phyloP scores from a whole-genome alignment of 2,329 filamentous ascomycete species.

The Akanthomyces muscarius region DNA sequence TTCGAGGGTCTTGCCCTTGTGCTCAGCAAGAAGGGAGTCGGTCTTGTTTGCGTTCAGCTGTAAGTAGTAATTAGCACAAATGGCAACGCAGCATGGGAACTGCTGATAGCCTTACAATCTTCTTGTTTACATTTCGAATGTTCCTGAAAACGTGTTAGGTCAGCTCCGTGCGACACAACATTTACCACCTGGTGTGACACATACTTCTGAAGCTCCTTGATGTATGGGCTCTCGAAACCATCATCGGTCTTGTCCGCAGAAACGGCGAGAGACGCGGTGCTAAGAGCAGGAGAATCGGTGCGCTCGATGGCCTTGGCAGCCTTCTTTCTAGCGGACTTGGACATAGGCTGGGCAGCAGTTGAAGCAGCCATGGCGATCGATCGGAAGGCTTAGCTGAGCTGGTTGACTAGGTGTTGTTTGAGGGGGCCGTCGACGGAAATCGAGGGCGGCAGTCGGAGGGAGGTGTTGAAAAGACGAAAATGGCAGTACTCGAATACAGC shows the following conservation, averaged over 20 bases:
- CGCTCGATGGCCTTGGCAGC: slow-evolving; percentile 47
- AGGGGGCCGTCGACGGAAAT: slow-evolving; percentile 4
- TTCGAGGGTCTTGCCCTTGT: slow-evolving; percentile 67
- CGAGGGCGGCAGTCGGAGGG: neutral
- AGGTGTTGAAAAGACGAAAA: neutral
- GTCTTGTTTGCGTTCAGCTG: slow-evolving; percentile 70
- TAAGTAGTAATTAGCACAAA: neutral
- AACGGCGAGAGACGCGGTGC: slow-evolving; percentile 41
- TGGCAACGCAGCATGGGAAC: neutral
- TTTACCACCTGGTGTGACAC: slow-evolving; percentile 26
- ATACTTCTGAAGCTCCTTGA: slow-evolving; percentile 89
- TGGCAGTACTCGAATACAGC: neutral
- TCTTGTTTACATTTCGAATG: slow-evolving; percentile 90
- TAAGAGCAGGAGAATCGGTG: slow-evolving; percentile 53
- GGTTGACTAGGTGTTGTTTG: slow-evolving; percentile 8
- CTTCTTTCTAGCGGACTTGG: slow-evolving; percentile 69
- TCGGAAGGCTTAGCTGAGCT: neutral
- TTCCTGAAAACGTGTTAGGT: slow-evolving; percentile 51
- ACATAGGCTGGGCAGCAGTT: slow-evolving; percentile 50
- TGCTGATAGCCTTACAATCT: slow-evolving; percentile 63
- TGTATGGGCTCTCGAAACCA: slow-evolving; percentile 67
- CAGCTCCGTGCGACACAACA: neutral
- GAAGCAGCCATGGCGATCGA: slow-evolving; percentile 55
- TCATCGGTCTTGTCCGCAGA: slow-evolving; percentile 57
- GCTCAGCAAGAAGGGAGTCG: slow-evolving; percentile 63